Base-by-base conservation (phyloP, 2,329 filamentous ascomycete genomes). In the Zymoseptoria brevis region DNA sequence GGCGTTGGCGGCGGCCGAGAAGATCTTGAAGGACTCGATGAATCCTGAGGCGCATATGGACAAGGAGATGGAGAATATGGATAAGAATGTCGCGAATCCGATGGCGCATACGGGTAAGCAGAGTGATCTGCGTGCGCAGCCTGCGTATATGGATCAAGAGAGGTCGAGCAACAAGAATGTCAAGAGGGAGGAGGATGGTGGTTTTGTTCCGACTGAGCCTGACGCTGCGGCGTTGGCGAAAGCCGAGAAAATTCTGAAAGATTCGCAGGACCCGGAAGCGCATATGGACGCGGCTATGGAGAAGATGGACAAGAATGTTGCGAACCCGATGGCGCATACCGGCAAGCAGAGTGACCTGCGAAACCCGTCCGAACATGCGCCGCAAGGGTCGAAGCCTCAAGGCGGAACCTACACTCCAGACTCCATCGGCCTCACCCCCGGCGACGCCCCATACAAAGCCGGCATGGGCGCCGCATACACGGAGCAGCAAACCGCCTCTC, bases 401-500 rank as follows among this genome's bases (percentile, higher is more conserved):
- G 3, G 11, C 35, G 35, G 35, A 45, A 13, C 13, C 35, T 45
- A 45, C 35, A 45, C 13, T 29, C 21, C 54, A 21, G 26, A 29
- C n/a, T 7, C 30, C 3, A 16, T 11, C 21, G 41, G 19, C 19
- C 11, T 19, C 21, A 7, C 4, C 54, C 19, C 21, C 16, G 50
- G 35, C 6, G 52, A 56, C 13, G 30, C 54, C 8, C 55, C 58
- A 16, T 53, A 55, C 9, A 51, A 60, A 16, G 50, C 48, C 9
- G 52, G 55, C 9, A 24, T 50, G n/a, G 49, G 49, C 21, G 13
- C 55, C 26, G 29, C 56, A 1, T 56, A 52, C 19, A 41, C n/a
- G 5, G 64, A 62, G 49, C 53, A 62, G 49, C 53, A 60, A 9
- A 41, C 13, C 13, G 16, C 13, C 16, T 45, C 35, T 5, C 13